phyloP scores from a whole-genome alignment of 2,329 filamentous ascomycete genomes.

The Nemania sp. region DNA sequence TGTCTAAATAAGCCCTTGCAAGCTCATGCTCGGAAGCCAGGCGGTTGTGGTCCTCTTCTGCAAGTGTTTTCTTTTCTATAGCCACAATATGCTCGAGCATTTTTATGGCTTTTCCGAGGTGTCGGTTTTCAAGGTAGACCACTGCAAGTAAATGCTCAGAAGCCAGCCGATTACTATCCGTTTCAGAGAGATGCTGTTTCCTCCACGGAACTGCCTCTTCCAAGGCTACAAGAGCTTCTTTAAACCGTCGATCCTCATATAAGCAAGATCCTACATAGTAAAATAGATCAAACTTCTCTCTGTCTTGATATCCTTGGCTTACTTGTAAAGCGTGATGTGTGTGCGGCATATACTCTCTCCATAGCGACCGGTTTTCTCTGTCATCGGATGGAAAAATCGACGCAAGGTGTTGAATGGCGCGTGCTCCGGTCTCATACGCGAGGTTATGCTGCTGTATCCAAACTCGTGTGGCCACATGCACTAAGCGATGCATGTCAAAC shows the following conservation, averaged over 20 bases:
- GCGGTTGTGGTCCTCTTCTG: neutral
- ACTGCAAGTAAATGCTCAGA: conserved; percentile 29
- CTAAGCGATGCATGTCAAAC: conserved; percentile 46
- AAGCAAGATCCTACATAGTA: conserved; percentile 32
- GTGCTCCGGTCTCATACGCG: neutral
- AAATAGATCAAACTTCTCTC: conserved; percentile 30
- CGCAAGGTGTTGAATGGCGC: neutral
- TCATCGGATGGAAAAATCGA: conserved; percentile 13
- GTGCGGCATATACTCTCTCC: conserved; percentile 39
- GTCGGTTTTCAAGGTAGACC: conserved; percentile 30
- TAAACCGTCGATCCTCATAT: conserved; percentile 28
- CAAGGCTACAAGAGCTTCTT: conserved; percentile 19
- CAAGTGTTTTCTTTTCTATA: neutral
- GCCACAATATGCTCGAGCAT: conserved; percentile 23
- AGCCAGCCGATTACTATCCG: conserved; percentile 8
- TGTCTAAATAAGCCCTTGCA: neutral
- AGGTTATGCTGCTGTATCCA: conserved; percentile 36
- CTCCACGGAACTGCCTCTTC: conserved; percentile 18
- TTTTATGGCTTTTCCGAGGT: conserved; percentile 20
- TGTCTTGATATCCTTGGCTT: conserved; percentile 20
- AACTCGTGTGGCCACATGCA: conserved; percentile 40
- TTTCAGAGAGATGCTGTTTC: neutral
- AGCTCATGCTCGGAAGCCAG: conserved; percentile 2
- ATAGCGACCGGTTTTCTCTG: conserved; percentile 25
- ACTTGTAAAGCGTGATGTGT: conserved; percentile 36